Conservation (phyloP, 371 early-diverging fungal species). For the Umbelopsis sp. region DNA sequence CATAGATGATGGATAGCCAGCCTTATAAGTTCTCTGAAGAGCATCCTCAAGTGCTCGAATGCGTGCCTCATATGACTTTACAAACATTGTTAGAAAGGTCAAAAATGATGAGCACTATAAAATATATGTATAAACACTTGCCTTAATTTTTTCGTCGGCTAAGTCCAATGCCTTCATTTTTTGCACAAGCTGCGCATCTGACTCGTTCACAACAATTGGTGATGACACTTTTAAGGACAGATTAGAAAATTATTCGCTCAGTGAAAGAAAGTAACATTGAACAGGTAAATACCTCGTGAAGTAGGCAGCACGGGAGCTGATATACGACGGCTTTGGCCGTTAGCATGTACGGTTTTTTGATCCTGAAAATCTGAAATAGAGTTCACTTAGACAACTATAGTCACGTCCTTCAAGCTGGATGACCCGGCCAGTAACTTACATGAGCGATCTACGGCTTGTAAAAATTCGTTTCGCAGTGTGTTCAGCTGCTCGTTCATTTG, state of each 20-base stretch:
- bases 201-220: slow-evolving; percentile 17
- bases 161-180: slow-evolving; percentile 42
- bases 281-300: neutral
- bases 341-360: neutral
- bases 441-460: slow-evolving; percentile 51
- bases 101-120: neutral
- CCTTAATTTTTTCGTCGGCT: slow-evolving; percentile 41
- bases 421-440: slow-evolving; percentile 27
- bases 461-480: slow-evolving; percentile 59
- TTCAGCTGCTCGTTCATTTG: slow-evolving; percentile 61
- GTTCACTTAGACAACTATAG: no score
- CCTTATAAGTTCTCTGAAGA: slow-evolving; percentile 42
- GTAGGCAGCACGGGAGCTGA: neutral
- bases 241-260: neutral
- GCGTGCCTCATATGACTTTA: slow-evolving; percentile 46
- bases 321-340: neutral
- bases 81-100: neutral
- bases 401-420: no score
- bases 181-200: slow-evolving; percentile 34
- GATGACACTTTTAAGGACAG: slow-evolving; percentile 21
- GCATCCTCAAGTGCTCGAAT: slow-evolving; percentile 49
- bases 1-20: slow-evolving; percentile 1
- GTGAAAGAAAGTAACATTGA: neutral
- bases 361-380: neutral
- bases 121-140: slow-evolving; percentile 5